Conservation (phyloP, 305 asterid genomes). For the Fraxinus albicans region DNA sequence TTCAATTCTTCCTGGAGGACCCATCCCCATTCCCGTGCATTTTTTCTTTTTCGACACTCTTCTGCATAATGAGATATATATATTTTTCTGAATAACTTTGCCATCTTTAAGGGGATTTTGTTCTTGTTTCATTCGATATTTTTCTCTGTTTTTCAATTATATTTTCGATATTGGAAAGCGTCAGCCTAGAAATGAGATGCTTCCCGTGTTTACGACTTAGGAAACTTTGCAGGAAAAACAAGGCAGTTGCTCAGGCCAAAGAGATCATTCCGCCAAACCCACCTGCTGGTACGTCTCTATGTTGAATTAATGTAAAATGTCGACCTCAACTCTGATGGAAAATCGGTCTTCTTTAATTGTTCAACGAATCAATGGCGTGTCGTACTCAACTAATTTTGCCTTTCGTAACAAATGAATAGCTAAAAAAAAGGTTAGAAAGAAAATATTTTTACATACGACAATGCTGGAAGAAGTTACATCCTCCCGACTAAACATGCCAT, state of each 20-base stretch:
- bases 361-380: not conserved
- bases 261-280: constrained; percentile 31
- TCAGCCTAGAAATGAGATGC: constrained; percentile 68
- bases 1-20: constrained; percentile 54
- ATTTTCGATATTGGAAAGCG: not conserved
- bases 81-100: not conserved
- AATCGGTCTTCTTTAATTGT: not conserved
- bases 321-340: not conserved
- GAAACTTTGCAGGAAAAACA: constrained; percentile 27
- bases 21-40: constrained; percentile 25
- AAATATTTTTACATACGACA: no score
- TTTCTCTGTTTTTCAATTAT: not conserved
- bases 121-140: not conserved
- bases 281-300: constrained; percentile 35
- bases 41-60: not conserved
- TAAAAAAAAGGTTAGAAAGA: not conserved
- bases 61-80: not conserved
- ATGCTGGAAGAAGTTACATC: not conserved
- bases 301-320: not conserved
- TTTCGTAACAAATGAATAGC: not conserved
- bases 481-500: not conserved
- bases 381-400: not conserved
- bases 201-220: constrained; percentile 72
- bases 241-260: constrained; percentile 46
- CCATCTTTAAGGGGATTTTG: not conserved